These are phyloP conservation scores for Exutisphaerella laricina DNA, from an alignment of 2,329 filamentous ascomycete species.

Conservation along the genomic window DNA sequence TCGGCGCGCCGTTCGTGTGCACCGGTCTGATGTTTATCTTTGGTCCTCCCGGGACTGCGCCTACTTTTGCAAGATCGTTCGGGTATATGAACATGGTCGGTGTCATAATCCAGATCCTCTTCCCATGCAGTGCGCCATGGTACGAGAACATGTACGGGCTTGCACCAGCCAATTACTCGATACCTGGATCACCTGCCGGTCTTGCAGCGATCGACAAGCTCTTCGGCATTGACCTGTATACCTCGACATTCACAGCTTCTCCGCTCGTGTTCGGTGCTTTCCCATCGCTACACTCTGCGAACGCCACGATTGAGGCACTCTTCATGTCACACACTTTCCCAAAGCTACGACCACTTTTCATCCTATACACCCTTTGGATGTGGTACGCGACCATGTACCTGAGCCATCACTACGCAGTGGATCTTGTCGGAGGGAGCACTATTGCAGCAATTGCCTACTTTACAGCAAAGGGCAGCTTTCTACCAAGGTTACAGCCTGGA, in stretches of 20 bases:
- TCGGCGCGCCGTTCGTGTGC: slow-evolving; percentile 75
- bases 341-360: slow-evolving; percentile 69
- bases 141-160: slow-evolving; percentile 92
- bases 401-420: slow-evolving; percentile 93
- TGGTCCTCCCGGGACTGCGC: slow-evolving; percentile 75
- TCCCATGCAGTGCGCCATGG: slow-evolving; percentile 94
- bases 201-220: slow-evolving; percentile 82
- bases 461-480: slow-evolving; percentile 69
- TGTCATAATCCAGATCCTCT: slow-evolving; percentile 80
- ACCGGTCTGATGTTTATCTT: slow-evolving; percentile 80
- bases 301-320: slow-evolving; percentile 80
- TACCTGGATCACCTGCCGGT: slow-evolving; percentile 82
- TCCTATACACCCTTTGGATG: slow-evolving; percentile 83
- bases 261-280: slow-evolving; percentile 94
- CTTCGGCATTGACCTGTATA: slow-evolving; percentile 90
- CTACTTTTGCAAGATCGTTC: slow-evolving; percentile 79
- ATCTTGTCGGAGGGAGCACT: slow-evolving; percentile 79
- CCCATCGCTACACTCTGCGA: slow-evolving; percentile 84
- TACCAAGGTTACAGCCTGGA: slow-evolving; percentile 75
- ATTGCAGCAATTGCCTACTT: slow-evolving; percentile 63
- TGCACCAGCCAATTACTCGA: slow-evolving; percentile 85
- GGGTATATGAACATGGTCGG: slow-evolving; percentile 89
- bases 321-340: slow-evolving; percentile 95
- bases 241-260: slow-evolving; percentile 81
- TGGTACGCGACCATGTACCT: slow-evolving; percentile 99